Conservation (phyloP, 2,329 filamentous ascomycete genomes). For the Aspergillus viridinutans region DNA sequence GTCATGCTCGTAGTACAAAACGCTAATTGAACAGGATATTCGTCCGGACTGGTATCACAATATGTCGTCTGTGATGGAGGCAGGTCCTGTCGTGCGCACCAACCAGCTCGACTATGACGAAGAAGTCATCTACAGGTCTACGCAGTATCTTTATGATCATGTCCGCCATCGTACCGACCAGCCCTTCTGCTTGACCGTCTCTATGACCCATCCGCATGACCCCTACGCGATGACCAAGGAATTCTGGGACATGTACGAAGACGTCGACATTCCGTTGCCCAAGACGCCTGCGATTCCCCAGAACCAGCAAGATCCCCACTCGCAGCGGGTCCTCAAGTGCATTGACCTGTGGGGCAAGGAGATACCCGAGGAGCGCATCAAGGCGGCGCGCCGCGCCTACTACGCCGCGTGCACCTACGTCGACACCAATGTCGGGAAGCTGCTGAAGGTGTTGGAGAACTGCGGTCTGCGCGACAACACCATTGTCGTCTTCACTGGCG, state of each 20-base stretch:
- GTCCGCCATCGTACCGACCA: constrained; percentile 73
- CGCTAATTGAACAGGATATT: constrained; percentile 29
- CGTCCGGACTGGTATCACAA: constrained; percentile 96
- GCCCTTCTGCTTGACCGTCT: constrained; percentile 86
- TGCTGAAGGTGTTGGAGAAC: constrained; percentile 72
- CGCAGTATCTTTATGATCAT: constrained; percentile 86
- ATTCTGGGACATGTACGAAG: constrained; percentile 90
- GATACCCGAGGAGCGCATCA: constrained; percentile 81
- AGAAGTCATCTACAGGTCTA: constrained; percentile 88
- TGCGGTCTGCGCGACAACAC: constrained; percentile 80
- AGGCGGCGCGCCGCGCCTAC: constrained; percentile 79
- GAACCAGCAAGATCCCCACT: constrained; percentile 80
- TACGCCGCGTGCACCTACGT: constrained; percentile 93
- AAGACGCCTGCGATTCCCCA: constrained; percentile 67
- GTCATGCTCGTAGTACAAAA: neutral
- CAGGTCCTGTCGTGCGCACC: constrained; percentile 80
- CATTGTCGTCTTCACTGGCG: constrained; percentile 86
- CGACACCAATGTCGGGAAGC: constrained; percentile 82
- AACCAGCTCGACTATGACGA: constrained; percentile 97
- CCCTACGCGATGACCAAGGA: constrained; percentile 91
- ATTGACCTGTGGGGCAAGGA: constrained; percentile 82
- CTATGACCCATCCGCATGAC: constrained; percentile 90
- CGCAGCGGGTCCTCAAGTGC: constrained; percentile 78
- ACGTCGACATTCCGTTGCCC: constrained; percentile 79
- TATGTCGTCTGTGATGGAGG: constrained; percentile 86